phyloP scores from a whole-genome alignment of 371 early-diverging fungal species.

The Mycotypha africana region DNA sequence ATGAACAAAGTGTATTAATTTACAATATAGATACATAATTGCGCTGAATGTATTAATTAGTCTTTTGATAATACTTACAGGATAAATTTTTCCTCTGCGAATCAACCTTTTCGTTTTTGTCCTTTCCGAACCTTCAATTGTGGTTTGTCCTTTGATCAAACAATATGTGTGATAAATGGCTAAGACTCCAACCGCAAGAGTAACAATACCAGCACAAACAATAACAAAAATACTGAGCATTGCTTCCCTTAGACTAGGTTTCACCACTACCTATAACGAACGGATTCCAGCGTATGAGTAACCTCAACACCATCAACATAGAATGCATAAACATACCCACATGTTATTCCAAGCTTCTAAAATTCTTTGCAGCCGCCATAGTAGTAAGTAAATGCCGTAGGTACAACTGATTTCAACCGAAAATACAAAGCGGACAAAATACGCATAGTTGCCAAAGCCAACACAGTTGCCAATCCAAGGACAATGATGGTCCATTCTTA shows the following conservation, averaged over 20 bases:
- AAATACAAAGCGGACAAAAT: constrained; percentile 81
- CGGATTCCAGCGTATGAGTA: too few relatives aligned
- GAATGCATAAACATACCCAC: too few relatives aligned
- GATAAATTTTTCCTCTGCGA: constrained; percentile 11
- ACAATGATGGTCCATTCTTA: constrained; percentile 91
- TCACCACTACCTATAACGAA: too few relatives aligned
- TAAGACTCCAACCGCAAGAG: constrained; percentile 74
- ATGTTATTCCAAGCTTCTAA: constrained; percentile 18
- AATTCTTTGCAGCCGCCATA: constrained; percentile 36
- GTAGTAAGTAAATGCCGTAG: constrained; percentile 33
- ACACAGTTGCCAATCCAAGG: constrained; percentile 97
- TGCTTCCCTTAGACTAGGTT: constrained; percentile 33
- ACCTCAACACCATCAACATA: too few relatives aligned
- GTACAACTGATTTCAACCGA: constrained; percentile 60
- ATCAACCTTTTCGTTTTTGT: constrained; percentile 14
- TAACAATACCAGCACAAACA: constrained; percentile 51
- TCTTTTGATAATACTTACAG: constrained; percentile 5
- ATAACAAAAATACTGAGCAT: too few relatives aligned
- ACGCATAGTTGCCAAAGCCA: constrained; percentile 75
- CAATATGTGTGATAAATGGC: constrained; percentile 76
- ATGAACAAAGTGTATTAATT: neutral
- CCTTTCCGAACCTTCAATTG: constrained; percentile 80
- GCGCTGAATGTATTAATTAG: too few relatives aligned
- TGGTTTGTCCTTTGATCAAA: constrained; percentile 78
- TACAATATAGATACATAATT: too few relatives aligned